phyloP scores from a whole-genome alignment of 345 rosid genomes.

The Ailanthus altissimus region DNA sequence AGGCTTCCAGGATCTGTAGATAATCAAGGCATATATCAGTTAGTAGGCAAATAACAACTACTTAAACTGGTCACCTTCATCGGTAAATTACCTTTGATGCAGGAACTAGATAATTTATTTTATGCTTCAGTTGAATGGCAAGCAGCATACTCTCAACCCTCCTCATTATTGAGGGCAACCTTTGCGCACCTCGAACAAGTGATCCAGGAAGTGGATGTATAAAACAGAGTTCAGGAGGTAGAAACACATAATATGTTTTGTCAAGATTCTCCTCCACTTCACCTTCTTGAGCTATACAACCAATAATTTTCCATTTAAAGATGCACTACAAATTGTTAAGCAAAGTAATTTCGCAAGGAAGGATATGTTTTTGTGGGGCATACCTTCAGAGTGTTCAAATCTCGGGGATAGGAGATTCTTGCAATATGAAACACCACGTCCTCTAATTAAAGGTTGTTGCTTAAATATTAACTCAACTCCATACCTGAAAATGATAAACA shows the following conservation, averaged over 20 bases:
- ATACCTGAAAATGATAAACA: slow-evolving; percentile 57
- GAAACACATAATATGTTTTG: slow-evolving; percentile 90
- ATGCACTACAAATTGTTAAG: slow-evolving; percentile 7
- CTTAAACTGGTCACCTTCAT: background rate
- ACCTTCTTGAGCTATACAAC: slow-evolving; percentile 39
- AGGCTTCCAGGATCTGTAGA: slow-evolving; percentile 85
- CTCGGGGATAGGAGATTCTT: slow-evolving; percentile 95
- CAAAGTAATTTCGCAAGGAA: background rate
- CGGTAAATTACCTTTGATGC: slow-evolving; percentile 63
- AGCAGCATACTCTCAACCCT: slow-evolving; percentile 97
- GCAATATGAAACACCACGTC: slow-evolving; percentile 97
- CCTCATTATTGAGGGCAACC: slow-evolving; percentile 95
- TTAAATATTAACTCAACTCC: slow-evolving; percentile 79
- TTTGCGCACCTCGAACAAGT: slow-evolving; percentile 96
- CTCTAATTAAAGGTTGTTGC: slow-evolving; percentile 84
- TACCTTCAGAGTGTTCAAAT: slow-evolving; percentile 89
- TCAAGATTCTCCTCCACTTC: slow-evolving; percentile 78
- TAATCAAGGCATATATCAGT: slow-evolving; percentile 17
- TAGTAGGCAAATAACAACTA: slow-evolving; percentile 1
- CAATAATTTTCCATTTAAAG: slow-evolving; percentile 20
- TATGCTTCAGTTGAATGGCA: slow-evolving; percentile 78
- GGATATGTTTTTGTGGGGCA: background rate
- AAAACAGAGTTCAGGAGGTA: slow-evolving; percentile 91
- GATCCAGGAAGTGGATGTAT: slow-evolving; percentile 96
- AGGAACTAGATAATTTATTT: slow-evolving; percentile 67